These are phyloP conservation scores for Claviceps spartinae DNA, from an alignment of 2,329 filamentous ascomycete genomes.

Conservation along the genomic window DNA sequence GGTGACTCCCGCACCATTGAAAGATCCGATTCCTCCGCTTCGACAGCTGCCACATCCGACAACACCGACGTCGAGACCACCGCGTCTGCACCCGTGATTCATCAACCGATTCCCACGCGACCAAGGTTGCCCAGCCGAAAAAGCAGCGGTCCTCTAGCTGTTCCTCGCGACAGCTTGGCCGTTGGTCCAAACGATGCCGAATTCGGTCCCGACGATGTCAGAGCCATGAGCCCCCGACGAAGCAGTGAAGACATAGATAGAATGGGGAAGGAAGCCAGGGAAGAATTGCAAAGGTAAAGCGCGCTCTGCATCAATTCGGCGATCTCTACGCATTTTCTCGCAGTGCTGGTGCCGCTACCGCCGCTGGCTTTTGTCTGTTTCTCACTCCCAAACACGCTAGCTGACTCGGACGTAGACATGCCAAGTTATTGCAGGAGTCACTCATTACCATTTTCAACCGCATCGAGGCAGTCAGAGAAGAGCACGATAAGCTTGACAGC, in stretches of 20 bases:
- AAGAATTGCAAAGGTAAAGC: conserved; percentile 45
- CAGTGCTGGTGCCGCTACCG: no score
- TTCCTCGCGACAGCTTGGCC: conserved; percentile 61
- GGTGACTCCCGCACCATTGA: conserved; percentile 21
- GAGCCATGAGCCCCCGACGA: conserved; percentile 85
- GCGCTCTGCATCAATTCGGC: not conserved
- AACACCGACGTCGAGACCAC: conserved; percentile 17
- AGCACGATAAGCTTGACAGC: conserved; percentile 91
- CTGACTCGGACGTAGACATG: conserved; percentile 47
- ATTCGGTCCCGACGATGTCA: conserved; percentile 75
- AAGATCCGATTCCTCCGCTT: conserved; percentile 24
- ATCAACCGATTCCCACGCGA: conserved; percentile 40
- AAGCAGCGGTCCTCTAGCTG: conserved; percentile 70
- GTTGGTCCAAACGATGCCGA: conserved; percentile 61
- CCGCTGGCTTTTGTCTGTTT: not conserved
- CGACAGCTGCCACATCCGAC: conserved; percentile 19
- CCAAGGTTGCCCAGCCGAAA: conserved; percentile 61
- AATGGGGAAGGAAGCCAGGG: conserved; percentile 69
- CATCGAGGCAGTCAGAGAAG: conserved; percentile 84
- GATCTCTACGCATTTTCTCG: not conserved
- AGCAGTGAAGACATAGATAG: conserved; percentile 85
- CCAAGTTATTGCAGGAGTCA: conserved; percentile 76
- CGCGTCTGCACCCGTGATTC: conserved; percentile 30
- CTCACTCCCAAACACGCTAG: not conserved
- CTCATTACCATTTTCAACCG: conserved; percentile 81